Evolutionary conservation across 1,139 yeast species (phyloP).

Genomic region (Debaryomyces sp.): DNA sequence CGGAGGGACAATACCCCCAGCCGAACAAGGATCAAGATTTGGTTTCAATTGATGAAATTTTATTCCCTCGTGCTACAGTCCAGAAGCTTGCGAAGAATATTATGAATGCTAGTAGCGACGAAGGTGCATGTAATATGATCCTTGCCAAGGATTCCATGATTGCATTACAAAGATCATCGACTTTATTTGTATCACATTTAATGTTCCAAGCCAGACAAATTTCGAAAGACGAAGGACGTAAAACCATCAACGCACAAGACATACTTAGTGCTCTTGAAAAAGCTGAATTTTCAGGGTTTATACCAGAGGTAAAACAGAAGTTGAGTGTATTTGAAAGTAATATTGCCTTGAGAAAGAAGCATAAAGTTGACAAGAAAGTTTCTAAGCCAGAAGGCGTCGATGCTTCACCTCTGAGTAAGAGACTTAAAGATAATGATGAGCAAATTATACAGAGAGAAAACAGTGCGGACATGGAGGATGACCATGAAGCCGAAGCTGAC

Average conservation of each 20-base stretch:
- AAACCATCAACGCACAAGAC: slow-evolving; percentile 68
- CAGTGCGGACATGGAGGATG: slow-evolving; percentile 14
- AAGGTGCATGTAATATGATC: slow-evolving; percentile 37
- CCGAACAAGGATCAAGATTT: slow-evolving; percentile 58
- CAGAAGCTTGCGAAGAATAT: slow-evolving; percentile 57
- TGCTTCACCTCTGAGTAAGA: slow-evolving; percentile 13
- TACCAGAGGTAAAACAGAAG: slow-evolving; percentile 55
- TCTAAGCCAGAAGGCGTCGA: slow-evolving; percentile 9
- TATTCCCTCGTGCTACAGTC: slow-evolving; percentile 68
- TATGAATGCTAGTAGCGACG: slow-evolving; percentile 33
- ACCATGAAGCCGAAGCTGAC: slow-evolving; percentile 16
- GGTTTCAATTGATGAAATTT: slow-evolving; percentile 65
- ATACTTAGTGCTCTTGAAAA: slow-evolving; percentile 58
- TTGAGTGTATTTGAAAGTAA: slow-evolving; percentile 46
- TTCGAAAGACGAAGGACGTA: slow-evolving; percentile 55
- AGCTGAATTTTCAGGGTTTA: slow-evolving; percentile 57
- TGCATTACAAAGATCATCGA: slow-evolving; percentile 72
- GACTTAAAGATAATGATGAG: slow-evolving; percentile 18
- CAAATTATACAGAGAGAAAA: slow-evolving; percentile 12
- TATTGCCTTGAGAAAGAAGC: slow-evolving; percentile 42
- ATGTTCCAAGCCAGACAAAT: slow-evolving; percentile 62
- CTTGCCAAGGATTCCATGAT: slow-evolving; percentile 65
- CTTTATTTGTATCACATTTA: slow-evolving; percentile 71
- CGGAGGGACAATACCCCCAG: slow-evolving; percentile 63
- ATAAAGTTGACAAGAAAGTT: slow-evolving; percentile 23